These are phyloP conservation scores for Backusella morwellensis DNA, from an alignment of 192 early-diverging fungal species.

Conservation along the genomic window DNA sequence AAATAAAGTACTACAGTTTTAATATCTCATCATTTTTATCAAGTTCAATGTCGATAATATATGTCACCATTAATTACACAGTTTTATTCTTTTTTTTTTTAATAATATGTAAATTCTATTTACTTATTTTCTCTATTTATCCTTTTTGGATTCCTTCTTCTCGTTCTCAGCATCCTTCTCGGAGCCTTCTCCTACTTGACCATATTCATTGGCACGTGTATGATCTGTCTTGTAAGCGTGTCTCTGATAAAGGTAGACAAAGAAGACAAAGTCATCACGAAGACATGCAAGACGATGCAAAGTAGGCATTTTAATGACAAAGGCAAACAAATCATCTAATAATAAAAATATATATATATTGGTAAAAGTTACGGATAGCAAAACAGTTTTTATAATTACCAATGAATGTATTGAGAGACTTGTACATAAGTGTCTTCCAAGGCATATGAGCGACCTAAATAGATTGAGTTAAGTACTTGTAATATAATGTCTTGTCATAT, in stretches of 20 bases:
- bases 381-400: slow-evolving; percentile 10
- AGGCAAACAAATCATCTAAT: slow-evolving; percentile 87
- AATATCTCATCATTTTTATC: neutral
- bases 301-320: slow-evolving; percentile 94
- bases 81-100: neutral
- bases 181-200: slow-evolving; percentile 52
- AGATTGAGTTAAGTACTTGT: neutral
- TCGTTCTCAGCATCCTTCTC: slow-evolving; percentile 5
- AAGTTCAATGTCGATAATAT: neutral
- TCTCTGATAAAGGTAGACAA: slow-evolving; percentile 83
- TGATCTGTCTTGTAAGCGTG: slow-evolving; percentile 83
- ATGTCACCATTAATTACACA: neutral
- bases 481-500: neutral
- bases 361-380: neutral
- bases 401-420: slow-evolving; percentile 65
- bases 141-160: slow-evolving; percentile 18
- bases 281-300: slow-evolving; percentile 82
- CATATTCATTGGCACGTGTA: slow-evolving; percentile 87
- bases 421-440: slow-evolving; percentile 93
- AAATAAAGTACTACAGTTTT: neutral
- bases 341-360: neutral
- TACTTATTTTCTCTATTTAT: neutral
- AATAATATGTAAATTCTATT: neutral
- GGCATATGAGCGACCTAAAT: slow-evolving; percentile 87
- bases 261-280: slow-evolving; percentile 84